These are phyloP conservation scores for Eucommia ulmoides DNA, from an alignment of 257 asterid genomes.

Conservation along the genomic window DNA sequence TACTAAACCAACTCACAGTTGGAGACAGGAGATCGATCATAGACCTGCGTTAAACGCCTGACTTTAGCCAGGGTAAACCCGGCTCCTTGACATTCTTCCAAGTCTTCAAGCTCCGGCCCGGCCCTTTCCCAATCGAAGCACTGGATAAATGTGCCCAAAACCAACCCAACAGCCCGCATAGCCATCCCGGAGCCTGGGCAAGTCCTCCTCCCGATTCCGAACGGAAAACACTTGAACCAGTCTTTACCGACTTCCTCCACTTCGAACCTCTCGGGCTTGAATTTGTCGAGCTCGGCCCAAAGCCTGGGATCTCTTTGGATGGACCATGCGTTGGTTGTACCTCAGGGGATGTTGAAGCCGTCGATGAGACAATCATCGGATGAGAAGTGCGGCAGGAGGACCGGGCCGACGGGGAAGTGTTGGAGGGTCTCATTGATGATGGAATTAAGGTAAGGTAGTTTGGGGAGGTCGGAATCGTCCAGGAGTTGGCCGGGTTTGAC, in stretches of 20 bases:
- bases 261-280: conserved; percentile 19
- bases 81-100: neutral
- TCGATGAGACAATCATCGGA: conserved; percentile 11
- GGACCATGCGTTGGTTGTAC: conserved; percentile 17
- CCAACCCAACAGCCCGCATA: neutral
- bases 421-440: conserved; percentile 16
- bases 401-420: conserved; percentile 3
- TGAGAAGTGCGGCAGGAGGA: conserved; percentile 17
- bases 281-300: conserved; percentile 12
- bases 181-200: neutral
- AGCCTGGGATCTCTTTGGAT: conserved; percentile 12
- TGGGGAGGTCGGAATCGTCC: conserved; percentile 10
- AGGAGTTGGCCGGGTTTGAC: conserved; percentile 9
- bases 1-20: neutral
- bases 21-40: neutral
- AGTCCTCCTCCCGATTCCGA: neutral
- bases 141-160: neutral
- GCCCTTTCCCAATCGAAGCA: conserved; percentile 1
- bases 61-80: neutral
- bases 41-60: neutral
- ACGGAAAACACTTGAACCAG: neutral
- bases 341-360: conserved; percentile 8
- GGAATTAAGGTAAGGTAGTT: conserved; percentile 7
- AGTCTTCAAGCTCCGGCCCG: neutral
- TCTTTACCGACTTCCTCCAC: conserved; percentile 1